Percentiles rank a stretch among this genome's conserved stretches.
phyloP scores from a whole-genome alignment of 1,284 basidiomycete species.

The Ceratobasidium sp. region DNA sequence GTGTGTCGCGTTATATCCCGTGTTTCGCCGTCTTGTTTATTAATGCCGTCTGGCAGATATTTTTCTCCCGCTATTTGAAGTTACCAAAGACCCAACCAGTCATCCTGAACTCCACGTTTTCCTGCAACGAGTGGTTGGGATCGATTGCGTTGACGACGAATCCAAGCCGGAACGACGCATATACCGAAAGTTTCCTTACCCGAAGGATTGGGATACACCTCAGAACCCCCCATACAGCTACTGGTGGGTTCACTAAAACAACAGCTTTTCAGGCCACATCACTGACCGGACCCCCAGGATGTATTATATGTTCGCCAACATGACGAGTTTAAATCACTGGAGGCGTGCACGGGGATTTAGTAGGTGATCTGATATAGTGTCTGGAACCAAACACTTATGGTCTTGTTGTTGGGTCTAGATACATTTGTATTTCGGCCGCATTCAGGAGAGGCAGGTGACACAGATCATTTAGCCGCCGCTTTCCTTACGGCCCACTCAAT shows the following conservation, averaged over 20 bases:
- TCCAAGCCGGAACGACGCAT: conserved; percentile 93
- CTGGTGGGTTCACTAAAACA: conserved; percentile 67
- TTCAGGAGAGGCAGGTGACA: conserved; percentile 98
- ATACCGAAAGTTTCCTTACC: conserved; percentile 96
- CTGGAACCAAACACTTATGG: neutral
- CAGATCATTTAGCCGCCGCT: conserved; percentile 95
- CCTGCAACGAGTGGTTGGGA: conserved; percentile 94
- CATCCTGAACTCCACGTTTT: conserved; percentile 98
- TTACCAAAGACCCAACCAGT: conserved; percentile 88
- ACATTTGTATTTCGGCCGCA: conserved; percentile 98
- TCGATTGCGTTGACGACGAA: conserved; percentile 98
- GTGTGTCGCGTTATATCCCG: conserved; percentile 64
- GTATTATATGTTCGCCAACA: conserved; percentile 98
- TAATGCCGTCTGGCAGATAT: conserved; percentile 71
- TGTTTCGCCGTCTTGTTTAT: conserved; percentile 6
- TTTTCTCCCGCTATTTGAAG: conserved; percentile 95
- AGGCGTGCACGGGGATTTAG: conserved; percentile 90
- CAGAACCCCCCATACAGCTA: conserved; percentile 96
- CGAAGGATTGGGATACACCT: conserved; percentile 87
- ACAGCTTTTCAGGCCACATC: neutral
- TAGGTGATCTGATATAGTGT: conserved; percentile 59
- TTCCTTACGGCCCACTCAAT: conserved; percentile 98
- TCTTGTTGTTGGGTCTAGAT: conserved; percentile 62
- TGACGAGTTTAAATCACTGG: conserved; percentile 96
- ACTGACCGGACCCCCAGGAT: conserved; percentile 67